phyloP scores from a whole-genome alignment of 495 filamentous ascomycete species.

The Penicillium silybi region DNA sequence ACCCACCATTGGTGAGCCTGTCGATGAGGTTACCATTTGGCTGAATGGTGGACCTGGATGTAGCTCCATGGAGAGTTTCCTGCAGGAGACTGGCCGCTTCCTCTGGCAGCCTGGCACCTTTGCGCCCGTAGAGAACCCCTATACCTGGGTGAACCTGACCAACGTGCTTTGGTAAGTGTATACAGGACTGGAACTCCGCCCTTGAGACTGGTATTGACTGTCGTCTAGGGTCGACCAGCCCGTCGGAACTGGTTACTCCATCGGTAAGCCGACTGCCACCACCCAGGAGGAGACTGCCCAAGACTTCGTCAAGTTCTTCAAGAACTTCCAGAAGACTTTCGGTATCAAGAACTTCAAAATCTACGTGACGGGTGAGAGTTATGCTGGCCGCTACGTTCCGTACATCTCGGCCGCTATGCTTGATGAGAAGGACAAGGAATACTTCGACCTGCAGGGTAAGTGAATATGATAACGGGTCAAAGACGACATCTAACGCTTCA shows the following conservation, averaged over 20 bases:
- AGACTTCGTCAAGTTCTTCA: constrained; percentile 61
- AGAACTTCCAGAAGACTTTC: constrained; percentile 59
- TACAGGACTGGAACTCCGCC: neutral
- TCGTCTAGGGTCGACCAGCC: constrained; percentile 48
- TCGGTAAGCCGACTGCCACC: constrained; percentile 50
- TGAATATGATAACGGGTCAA: neutral
- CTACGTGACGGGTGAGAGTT: constrained; percentile 60
- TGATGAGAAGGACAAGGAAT: constrained; percentile 43
- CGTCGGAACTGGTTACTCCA: constrained; percentile 55
- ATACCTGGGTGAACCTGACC: constrained; percentile 64
- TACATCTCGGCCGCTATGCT: constrained; percentile 53
- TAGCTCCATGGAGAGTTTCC: constrained; percentile 61
- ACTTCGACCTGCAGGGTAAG: constrained; percentile 46
- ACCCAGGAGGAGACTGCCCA: constrained; percentile 53
- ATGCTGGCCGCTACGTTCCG: constrained; percentile 53
- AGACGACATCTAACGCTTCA: neutral
- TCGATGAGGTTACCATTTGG: constrained; percentile 71
- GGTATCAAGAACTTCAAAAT: constrained; percentile 58
- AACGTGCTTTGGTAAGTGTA: constrained; percentile 55
- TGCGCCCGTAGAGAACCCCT: constrained; percentile 56
- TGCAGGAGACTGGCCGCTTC: constrained; percentile 65
- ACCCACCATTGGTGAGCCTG: constrained; percentile 42
- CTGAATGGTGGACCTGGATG: constrained; percentile 68
- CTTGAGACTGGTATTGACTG: neutral
- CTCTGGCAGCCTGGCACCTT: constrained; percentile 58